Conservation (phyloP, 805 yeast species). For the Millerago galiae region DNA sequence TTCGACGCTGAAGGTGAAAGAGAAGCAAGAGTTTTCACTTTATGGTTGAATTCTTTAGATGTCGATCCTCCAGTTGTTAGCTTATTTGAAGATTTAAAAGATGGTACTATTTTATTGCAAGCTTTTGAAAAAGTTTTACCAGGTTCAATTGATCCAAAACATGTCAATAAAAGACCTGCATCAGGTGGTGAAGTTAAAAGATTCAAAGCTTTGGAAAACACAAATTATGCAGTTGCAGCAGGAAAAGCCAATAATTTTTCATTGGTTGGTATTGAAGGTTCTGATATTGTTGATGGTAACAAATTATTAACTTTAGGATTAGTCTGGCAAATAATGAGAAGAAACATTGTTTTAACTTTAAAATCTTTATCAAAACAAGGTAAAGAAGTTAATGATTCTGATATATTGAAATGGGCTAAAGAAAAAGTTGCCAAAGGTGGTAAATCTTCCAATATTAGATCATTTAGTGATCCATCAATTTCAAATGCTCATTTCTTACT, state of each 20-base stretch:
- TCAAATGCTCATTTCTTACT: conserved; percentile 76
- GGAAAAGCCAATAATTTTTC: conserved; percentile 92
- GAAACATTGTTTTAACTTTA: conserved; percentile 85
- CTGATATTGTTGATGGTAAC: conserved; percentile 93
- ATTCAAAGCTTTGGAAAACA: conserved; percentile 93
- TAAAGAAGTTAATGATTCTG: conserved; percentile 71
- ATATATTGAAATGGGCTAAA: conserved; percentile 93
- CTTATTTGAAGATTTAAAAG: conserved; percentile 89
- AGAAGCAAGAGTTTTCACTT: conserved; percentile 96
- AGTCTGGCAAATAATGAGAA: conserved; percentile 98
- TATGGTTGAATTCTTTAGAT: conserved; percentile 95
- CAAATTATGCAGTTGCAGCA: conserved; percentile 96
- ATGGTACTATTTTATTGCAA: conserved; percentile 81
- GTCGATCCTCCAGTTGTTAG: conserved; percentile 93
- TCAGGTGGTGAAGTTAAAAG: conserved; percentile 72
- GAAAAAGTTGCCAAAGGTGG: conserved; percentile 83
- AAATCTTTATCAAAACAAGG: conserved; percentile 61
- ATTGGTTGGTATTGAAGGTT: conserved; percentile 95
- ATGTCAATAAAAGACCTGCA: conserved; percentile 78
- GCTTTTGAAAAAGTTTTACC: conserved; percentile 96
- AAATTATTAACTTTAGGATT: conserved; percentile 83
- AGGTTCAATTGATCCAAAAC: conserved; percentile 74
- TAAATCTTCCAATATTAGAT: conserved; percentile 61
- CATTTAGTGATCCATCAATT: conserved; percentile 77
- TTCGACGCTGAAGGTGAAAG: conserved; percentile 99